Evolutionary conservation across 306 rosid genomes (phyloP).

Genomic region (Vigna trinervia): DNA sequence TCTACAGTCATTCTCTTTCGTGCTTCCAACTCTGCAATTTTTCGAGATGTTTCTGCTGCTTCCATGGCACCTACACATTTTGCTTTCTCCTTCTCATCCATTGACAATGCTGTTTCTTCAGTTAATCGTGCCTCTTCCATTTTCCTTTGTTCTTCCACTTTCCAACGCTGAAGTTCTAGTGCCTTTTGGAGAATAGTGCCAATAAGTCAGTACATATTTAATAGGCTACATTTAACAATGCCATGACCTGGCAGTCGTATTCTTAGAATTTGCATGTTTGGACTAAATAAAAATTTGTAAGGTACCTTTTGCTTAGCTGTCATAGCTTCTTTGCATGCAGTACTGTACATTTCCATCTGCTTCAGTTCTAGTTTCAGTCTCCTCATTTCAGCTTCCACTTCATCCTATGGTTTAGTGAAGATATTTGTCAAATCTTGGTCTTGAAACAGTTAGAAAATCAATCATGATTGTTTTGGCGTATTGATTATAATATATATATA

Average conservation of each 20-base stretch:
- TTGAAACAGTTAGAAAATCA: neutral
- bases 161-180: conserved; percentile 76
- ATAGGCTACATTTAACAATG: neutral
- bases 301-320: conserved; percentile 70
- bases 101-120: conserved; percentile 65
- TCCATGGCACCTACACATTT: conserved; percentile 67
- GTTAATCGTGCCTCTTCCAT: conserved; percentile 57
- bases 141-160: conserved; percentile 67
- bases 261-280: conserved; percentile 5
- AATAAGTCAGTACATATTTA: neutral
- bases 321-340: conserved; percentile 86
- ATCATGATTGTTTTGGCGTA: neutral
- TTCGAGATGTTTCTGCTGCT: conserved; percentile 71
- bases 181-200: conserved; percentile 54
- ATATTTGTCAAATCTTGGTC: neutral
- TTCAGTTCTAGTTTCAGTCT: conserved; percentile 80
- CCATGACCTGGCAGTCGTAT: conserved; percentile 10
- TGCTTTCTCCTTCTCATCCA: conserved; percentile 69
- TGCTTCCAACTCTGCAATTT: conserved; percentile 66
- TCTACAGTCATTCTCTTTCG: conserved; percentile 61
- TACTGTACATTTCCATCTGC: conserved; percentile 86
- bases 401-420: conserved; percentile 62
- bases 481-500: neutral
- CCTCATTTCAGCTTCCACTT: conserved; percentile 87
- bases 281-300: conserved; percentile 13